These are phyloP conservation scores for Citrus cavaleriei DNA, from an alignment of 345 rosid species.

Conservation along the genomic window DNA sequence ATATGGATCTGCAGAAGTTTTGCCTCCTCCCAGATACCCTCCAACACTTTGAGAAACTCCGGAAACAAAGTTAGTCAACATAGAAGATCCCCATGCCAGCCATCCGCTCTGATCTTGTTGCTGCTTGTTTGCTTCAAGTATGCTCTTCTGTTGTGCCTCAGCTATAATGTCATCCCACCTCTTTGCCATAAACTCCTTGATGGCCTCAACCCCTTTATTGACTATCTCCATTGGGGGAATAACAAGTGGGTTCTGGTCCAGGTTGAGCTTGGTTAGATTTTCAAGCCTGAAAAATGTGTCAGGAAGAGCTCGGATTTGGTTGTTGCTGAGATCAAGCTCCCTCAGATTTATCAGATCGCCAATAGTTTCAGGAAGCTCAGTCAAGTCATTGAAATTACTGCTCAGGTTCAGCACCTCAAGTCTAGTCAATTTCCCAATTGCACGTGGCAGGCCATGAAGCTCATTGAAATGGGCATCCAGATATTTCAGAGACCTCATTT, in stretches of 20 bases:
- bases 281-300: constrained; percentile 67
- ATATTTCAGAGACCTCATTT: constrained; percentile 61
- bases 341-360: constrained; percentile 65
- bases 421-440: constrained; percentile 63
- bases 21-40: constrained; percentile 33
- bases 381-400: constrained; percentile 83
- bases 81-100: constrained; percentile 69
- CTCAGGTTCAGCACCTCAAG: constrained; percentile 78
- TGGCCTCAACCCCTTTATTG: constrained; percentile 66
- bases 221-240: constrained; percentile 66
- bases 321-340: constrained; percentile 97
- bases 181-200: constrained; percentile 66
- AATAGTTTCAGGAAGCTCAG: constrained; percentile 60
- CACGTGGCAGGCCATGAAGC: constrained; percentile 66
- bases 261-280: constrained; percentile 64
- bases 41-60: constrained; percentile 41
- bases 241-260: constrained; percentile 80
- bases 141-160: constrained; percentile 59
- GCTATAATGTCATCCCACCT: constrained; percentile 62
- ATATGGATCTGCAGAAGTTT: constrained; percentile 40
- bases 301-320: constrained; percentile 76
- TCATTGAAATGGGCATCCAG: constrained; percentile 93
- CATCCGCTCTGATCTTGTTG: constrained; percentile 61
- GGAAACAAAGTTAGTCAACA: constrained; percentile 46
- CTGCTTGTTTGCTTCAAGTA: constrained; percentile 48